Evolutionary conservation across 371 early-diverging fungal species (phyloP).

Genomic region (Dichotomocladium elegans): DNA sequence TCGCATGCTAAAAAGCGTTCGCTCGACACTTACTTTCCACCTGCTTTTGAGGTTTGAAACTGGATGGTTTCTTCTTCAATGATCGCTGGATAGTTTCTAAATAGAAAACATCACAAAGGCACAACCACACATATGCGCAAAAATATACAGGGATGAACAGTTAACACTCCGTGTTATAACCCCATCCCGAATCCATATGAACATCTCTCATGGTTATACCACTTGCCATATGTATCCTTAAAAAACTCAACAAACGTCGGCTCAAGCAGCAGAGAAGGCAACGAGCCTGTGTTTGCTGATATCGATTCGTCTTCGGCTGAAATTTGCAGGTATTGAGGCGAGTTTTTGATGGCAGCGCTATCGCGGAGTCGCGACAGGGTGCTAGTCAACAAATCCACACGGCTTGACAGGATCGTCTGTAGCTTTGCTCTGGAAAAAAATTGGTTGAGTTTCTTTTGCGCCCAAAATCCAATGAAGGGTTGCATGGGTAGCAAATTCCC

Average conservation of each 20-base stretch:
- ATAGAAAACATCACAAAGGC: too few relatives aligned
- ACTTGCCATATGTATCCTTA: conserved; percentile 69
- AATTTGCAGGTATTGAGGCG: conserved; percentile 59
- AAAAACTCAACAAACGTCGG: conserved; percentile 79
- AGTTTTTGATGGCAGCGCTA: conserved; percentile 72
- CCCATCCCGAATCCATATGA: not conserved
- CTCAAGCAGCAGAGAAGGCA: conserved; percentile 70
- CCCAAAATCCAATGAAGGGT: too few relatives aligned
- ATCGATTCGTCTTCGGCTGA: conserved; percentile 41
- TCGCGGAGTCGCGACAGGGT: conserved; percentile 83
- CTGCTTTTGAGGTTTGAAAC: conserved; percentile 8
- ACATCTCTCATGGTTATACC: not conserved
- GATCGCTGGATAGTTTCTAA: conserved; percentile 35
- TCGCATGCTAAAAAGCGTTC: conserved; percentile 1
- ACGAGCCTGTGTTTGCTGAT: conserved; percentile 37
- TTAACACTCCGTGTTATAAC: too few relatives aligned
- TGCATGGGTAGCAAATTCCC: too few relatives aligned
- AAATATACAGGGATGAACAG: too few relatives aligned
- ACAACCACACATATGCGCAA: too few relatives aligned
- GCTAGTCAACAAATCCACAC: conserved; percentile 83
- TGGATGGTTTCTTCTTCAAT: conserved; percentile 37
- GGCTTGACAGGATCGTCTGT: conserved; percentile 77
- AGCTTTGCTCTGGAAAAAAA: conserved; percentile 53
- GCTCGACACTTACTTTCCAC: conserved; percentile 9
- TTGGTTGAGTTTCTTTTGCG: too few relatives aligned